Conservation (phyloP, 306 rosid genomes). For the Cucurbita ficifolia region DNA sequence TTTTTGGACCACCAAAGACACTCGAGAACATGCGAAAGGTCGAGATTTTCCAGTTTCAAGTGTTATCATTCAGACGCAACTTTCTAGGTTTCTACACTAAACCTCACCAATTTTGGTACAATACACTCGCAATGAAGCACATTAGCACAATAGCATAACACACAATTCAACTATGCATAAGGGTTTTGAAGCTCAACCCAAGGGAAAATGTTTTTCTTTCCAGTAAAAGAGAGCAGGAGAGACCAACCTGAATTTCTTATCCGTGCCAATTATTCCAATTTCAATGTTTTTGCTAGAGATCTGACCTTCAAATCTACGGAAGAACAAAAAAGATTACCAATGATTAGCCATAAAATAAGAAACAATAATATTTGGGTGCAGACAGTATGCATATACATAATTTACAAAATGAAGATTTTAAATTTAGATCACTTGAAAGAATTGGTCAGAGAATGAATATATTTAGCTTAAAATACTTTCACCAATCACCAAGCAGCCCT, state of each 20-base stretch:
- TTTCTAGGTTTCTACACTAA: background rate
- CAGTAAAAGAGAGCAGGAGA: background rate
- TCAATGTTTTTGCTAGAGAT: slow-evolving; percentile 89
- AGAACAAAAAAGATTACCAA: background rate
- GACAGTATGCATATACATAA: background rate
- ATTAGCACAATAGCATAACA: background rate
- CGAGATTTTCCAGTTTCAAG: background rate
- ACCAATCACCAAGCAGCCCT: background rate
- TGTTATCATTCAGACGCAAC: background rate
- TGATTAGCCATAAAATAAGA: background rate
- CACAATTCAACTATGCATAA: background rate
- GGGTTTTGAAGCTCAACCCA: background rate
- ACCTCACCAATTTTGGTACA: background rate
- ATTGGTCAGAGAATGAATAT: background rate
- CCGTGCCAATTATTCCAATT: slow-evolving; percentile 77
- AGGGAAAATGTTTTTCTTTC: background rate
- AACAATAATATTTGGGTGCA: background rate
- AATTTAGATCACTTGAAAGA: background rate
- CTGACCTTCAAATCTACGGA: slow-evolving; percentile 81
- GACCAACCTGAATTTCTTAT: slow-evolving; percentile 73
- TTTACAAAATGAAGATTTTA: background rate
- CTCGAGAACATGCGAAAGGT: background rate
- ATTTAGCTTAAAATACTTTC: background rate
- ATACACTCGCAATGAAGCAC: background rate
- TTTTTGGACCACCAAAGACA: background rate